phyloP scores from a whole-genome alignment of 352 stramenopile genomes.

The Pythium aphanidermatum region DNA sequence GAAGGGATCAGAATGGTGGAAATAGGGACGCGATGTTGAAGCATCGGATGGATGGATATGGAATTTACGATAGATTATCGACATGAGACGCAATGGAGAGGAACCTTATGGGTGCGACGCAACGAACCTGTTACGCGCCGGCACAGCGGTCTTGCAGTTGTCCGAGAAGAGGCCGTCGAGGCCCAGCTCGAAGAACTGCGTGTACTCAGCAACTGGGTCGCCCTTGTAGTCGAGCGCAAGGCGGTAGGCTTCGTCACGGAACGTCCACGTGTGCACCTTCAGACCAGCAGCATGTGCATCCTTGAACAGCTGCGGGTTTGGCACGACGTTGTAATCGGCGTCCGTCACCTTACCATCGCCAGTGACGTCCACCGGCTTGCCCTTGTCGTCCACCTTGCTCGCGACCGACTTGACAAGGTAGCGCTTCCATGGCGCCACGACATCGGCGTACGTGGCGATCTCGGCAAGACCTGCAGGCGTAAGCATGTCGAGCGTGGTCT shows the following conservation, averaged over 20 bases:
- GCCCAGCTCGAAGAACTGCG: constrained; percentile 54
- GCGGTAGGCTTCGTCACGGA: constrained; percentile 66
- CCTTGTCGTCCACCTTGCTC: constrained; percentile 32
- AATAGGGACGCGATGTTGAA: not conserved
- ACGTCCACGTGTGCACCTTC: constrained; percentile 59
- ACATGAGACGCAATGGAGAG: too few species aligned
- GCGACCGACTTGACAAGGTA: constrained; percentile 55
- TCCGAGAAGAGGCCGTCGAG: constrained; percentile 60
- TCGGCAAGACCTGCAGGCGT: constrained; percentile 53
- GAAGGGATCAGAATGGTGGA: not conserved
- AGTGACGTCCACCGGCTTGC: constrained; percentile 19
- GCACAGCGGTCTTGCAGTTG: constrained; percentile 24
- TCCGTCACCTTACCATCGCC: constrained; percentile 20
- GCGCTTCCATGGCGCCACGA: constrained; percentile 77
- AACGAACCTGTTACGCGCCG: constrained; percentile 19
- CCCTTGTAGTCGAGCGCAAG: constrained; percentile 61
- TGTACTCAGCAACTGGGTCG: constrained; percentile 57
- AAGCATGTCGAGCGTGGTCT: constrained; percentile 43
- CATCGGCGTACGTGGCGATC: constrained; percentile 55
- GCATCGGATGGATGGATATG: not conserved
- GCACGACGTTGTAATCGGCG: constrained; percentile 12
- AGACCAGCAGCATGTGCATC: constrained; percentile 46
- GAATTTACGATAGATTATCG: constrained; percentile 7
- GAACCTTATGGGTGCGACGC: constrained; percentile 13
- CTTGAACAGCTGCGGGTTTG: constrained; percentile 38